Evolutionary conservation across 768 basidiomycete genomes (phyloP), one percentile per base, ranked within the genome.

Genomic region (Leucogyrophana mollusca): DNA sequence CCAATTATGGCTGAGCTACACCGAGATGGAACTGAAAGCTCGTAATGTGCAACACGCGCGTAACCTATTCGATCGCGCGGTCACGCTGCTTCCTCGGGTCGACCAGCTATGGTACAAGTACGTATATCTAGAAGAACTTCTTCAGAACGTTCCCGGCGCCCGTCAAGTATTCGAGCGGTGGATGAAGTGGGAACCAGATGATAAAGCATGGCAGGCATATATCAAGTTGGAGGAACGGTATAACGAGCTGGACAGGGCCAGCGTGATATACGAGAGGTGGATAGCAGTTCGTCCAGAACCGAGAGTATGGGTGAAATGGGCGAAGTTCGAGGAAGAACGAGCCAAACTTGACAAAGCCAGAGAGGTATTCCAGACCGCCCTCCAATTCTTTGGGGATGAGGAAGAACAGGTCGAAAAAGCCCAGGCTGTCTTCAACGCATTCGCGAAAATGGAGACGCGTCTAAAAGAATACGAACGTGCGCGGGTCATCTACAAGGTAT

Each of bases 111-210:
- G 96, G 96, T 98, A 98, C 80, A 97, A 97, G 66, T 99, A 97
- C 46, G 95, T 99, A 49, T 97, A 96, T 67, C 82, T 99, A 45
- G 96, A 99, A 62, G 96, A 99, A 63, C 79, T 99, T 3, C 79
- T 99, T 10, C 88, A 94, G 58, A 98, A 99, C 60, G 86, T 99
- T 24, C 83, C 94, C 1, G 96, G 96, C 32, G 94, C 94, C 2
- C 84, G 96, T 8, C 95, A 98, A 62, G 92, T 98, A 45, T 99
- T 98, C 52, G 96, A 99, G 66, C 81, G 96, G 37, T 99, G 96
- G 96, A 95, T 98, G 93, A 82, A 91, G 54, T 98, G 96, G 96
- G 96, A 98, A 63, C 96, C 96, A 1, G 94, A 98, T 58, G 96
- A 98, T 79, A 97, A 97, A 73, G 94, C 95, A 3, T 99, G 95